Conservation (phyloP, 371 early-diverging fungal species). For the Syncephalastrum sp. region DNA sequence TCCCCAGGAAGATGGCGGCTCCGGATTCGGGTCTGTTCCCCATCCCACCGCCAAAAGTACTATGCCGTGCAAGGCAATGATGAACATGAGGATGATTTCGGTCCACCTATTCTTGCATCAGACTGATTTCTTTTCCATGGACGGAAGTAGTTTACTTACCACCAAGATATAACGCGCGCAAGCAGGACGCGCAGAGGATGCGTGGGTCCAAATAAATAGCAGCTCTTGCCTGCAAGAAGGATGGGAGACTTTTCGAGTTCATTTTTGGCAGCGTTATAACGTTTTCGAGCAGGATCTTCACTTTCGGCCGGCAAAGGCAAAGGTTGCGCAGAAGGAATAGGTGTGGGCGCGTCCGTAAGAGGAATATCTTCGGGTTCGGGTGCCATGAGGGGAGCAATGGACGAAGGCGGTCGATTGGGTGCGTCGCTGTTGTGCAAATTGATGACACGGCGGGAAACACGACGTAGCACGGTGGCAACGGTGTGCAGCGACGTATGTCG, state of each 20-base stretch:
- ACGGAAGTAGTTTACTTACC: slow-evolving; percentile 16
- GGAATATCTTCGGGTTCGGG: no score
- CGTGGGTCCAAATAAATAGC: slow-evolving; percentile 30
- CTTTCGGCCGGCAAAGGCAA: no score
- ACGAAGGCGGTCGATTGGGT: no score
- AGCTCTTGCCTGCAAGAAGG: slow-evolving; percentile 32
- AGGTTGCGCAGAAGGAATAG: no score
- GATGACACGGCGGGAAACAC: slow-evolving; percentile 29
- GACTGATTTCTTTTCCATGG: background rate
- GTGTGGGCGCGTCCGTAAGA: no score
- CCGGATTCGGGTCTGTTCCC: slow-evolving; percentile 26
- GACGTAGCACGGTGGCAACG: slow-evolving; percentile 23
- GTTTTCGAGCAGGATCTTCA: no score
- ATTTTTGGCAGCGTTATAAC: no score
- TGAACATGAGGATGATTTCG: slow-evolving; percentile 50
- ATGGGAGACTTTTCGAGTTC: slow-evolving; percentile 1
- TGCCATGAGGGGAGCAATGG: no score
- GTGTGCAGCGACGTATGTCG: slow-evolving; percentile 25
- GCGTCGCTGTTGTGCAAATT: slow-evolving; percentile 24
- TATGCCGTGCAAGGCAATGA: slow-evolving; percentile 50
- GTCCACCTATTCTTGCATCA: slow-evolving; percentile 44
- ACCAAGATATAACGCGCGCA: slow-evolving; percentile 25
- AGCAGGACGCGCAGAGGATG: slow-evolving; percentile 24
- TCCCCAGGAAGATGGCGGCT: slow-evolving; percentile 46
- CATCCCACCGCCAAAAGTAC: slow-evolving; percentile 50